These are phyloP conservation scores for Austroboletus niveus DNA, from an alignment of 1,284 basidiomycete genomes.

Conservation along the genomic window DNA sequence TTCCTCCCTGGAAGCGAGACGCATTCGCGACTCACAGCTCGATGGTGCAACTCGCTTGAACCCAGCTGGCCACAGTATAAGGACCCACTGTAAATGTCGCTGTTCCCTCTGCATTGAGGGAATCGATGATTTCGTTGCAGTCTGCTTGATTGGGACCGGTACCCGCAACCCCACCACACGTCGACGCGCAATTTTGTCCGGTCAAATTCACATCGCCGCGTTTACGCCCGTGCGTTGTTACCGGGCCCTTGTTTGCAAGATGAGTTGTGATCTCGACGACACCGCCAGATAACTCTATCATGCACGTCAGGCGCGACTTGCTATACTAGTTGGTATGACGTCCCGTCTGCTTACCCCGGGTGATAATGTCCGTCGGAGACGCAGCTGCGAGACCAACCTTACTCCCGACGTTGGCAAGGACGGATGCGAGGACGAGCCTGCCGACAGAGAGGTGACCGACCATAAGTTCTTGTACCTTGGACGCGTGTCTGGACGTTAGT, in stretches of 20 bases:
- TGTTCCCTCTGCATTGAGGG: not conserved
- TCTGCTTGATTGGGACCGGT: constrained; percentile 10
- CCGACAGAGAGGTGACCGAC: too few relatives aligned
- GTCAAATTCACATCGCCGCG: constrained; percentile 3
- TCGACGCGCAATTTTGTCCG: not conserved
- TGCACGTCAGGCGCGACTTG: not conserved
- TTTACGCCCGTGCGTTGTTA: not conserved
- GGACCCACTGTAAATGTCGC: not conserved
- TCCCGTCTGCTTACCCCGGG: not conserved
- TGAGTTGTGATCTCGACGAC: not conserved
- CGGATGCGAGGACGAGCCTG: not conserved
- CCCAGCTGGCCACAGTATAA: constrained; percentile 8
- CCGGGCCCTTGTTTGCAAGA: not conserved
- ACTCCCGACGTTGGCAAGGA: not conserved
- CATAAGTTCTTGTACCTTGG: too few relatives aligned
- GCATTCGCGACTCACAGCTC: constrained; percentile 1
- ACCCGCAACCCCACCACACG: constrained; percentile 1
- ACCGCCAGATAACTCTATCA: not conserved
- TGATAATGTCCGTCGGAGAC: not conserved
- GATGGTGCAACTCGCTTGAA: constrained; percentile 7
- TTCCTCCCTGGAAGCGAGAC: not conserved
- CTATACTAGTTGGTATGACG: not conserved
- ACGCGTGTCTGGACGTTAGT: too few relatives aligned
- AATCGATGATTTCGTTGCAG: constrained; percentile 6
- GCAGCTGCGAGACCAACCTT: not conserved